Percentiles rank a stretch among this genome's conserved stretches.
These are phyloP conservation scores for Globisporangium lucens DNA, from an alignment of 352 stramenopile genomes.

Conservation along the genomic window DNA sequence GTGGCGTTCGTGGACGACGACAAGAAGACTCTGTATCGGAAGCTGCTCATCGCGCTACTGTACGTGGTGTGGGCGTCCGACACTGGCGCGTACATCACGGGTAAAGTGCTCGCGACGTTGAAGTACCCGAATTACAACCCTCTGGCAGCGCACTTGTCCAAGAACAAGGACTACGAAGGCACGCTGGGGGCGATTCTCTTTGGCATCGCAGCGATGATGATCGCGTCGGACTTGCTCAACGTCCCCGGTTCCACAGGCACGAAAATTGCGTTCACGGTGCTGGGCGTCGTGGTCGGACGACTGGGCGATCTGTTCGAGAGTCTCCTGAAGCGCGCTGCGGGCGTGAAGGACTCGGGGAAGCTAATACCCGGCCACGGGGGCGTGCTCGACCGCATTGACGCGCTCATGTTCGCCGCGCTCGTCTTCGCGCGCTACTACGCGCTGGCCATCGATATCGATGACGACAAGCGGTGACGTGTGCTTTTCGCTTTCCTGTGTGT, in stretches of 20 bases:
- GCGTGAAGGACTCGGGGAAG: slow-evolving; percentile 94
- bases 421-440: slow-evolving; percentile 69
- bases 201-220: slow-evolving; percentile 85
- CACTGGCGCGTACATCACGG: slow-evolving; percentile 93
- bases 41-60: slow-evolving; percentile 62
- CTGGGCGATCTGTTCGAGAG: slow-evolving; percentile 96
- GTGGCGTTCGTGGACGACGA: slow-evolving; percentile 67
- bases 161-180: slow-evolving; percentile 97
- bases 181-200: slow-evolving; percentile 85
- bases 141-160: slow-evolving; percentile 86
- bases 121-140: slow-evolving; percentile 84
- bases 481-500: not conserved
- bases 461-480: slow-evolving; percentile 11
- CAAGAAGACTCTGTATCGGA: slow-evolving; percentile 40
- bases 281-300: slow-evolving; percentile 91
- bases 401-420: slow-evolving; percentile 89
- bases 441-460: slow-evolving; percentile 25
- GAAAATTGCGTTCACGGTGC: slow-evolving; percentile 77
- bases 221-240: slow-evolving; percentile 66
- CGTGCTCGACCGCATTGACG: slow-evolving; percentile 95
- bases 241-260: slow-evolving; percentile 78
- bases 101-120: slow-evolving; percentile 84
- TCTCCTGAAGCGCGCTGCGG: slow-evolving; percentile 94
- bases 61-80: slow-evolving; percentile 84
- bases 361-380: slow-evolving; percentile 96